phyloP scores from a whole-genome alignment of 176 grass and related monocot species.

The Stipa capillata region DNA sequence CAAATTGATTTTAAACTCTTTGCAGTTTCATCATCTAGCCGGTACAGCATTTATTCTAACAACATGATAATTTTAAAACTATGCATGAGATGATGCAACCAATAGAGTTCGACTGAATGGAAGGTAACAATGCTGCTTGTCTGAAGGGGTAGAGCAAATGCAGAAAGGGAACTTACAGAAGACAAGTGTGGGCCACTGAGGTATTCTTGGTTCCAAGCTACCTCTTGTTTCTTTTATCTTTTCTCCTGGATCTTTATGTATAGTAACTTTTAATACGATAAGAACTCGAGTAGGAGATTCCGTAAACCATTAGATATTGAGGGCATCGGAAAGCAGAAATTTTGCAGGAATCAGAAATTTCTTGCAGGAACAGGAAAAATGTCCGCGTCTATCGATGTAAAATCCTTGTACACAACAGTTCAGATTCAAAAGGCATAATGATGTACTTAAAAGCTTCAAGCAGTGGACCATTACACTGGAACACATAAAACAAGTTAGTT shows the following conservation, averaged over 20 bases:
- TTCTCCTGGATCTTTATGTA: background rate
- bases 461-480: background rate
- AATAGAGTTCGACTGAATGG: slow-evolving; percentile 21
- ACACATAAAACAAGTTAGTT: background rate
- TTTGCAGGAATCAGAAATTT: too few species aligned
- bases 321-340: too few species aligned
- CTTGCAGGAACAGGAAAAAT: too few species aligned
- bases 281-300: background rate
- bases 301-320: background rate
- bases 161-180: slow-evolving; percentile 16
- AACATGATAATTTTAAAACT: slow-evolving; percentile 1
- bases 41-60: slow-evolving; percentile 24
- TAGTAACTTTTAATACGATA: background rate
- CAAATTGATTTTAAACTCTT: slow-evolving; percentile 8
- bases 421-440: background rate
- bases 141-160: slow-evolving; percentile 1
- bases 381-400: background rate
- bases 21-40: background rate
- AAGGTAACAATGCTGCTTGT: slow-evolving; percentile 25
- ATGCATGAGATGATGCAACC: background rate
- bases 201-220: slow-evolving; percentile 22
- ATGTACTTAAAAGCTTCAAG: background rate
- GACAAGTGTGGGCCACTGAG: slow-evolving; percentile 23
- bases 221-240: slow-evolving; percentile 14
- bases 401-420: background rate